Evolutionary conservation across 441 rosid species (phyloP).

Genomic region (Gossypium davidsonii): DNA sequence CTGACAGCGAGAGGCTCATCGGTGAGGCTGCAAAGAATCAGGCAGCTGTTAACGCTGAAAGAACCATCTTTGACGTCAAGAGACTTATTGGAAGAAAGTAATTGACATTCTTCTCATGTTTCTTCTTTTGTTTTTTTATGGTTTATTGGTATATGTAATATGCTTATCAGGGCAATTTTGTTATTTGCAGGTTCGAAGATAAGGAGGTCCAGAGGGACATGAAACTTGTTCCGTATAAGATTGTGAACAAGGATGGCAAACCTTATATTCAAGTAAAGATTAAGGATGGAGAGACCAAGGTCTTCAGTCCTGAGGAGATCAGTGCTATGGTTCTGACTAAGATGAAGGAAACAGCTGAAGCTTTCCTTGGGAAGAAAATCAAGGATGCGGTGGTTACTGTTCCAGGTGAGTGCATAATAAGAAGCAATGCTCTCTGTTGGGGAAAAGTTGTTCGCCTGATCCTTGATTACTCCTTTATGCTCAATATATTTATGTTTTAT

Average conservation of each 20-base stretch:
- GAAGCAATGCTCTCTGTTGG: not conserved
- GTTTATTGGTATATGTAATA: too few species aligned
- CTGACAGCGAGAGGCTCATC: constrained; percentile 80
- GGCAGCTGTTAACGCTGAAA: constrained; percentile 72
- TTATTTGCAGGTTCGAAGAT: constrained; percentile 60
- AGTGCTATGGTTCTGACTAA: constrained; percentile 79
- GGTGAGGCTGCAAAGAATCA: constrained; percentile 97
- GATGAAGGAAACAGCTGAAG: constrained; percentile 98
- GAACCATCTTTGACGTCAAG: constrained; percentile 88
- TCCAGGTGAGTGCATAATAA: constrained; percentile 50
- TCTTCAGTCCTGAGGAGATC: constrained; percentile 85
- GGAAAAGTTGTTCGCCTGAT: not conserved
- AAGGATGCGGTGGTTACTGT: constrained; percentile 99
- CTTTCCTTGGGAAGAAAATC: constrained; percentile 94
- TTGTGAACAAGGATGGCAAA: constrained; percentile 86
- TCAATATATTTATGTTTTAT: not conserved
- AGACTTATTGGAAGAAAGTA: constrained; percentile 95
- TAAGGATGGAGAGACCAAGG: constrained; percentile 91
- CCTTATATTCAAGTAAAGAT: constrained; percentile 85
- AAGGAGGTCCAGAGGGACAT: constrained; percentile 90
- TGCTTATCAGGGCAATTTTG: not conserved
- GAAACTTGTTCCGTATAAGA: constrained; percentile 85
- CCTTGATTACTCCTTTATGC: too few species aligned
- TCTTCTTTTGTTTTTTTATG: not conserved
- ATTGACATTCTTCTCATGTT: not conserved